Evolutionary conservation across 805 yeast species (phyloP).

Genomic region (Wickerhamiella nectarea): DNA sequence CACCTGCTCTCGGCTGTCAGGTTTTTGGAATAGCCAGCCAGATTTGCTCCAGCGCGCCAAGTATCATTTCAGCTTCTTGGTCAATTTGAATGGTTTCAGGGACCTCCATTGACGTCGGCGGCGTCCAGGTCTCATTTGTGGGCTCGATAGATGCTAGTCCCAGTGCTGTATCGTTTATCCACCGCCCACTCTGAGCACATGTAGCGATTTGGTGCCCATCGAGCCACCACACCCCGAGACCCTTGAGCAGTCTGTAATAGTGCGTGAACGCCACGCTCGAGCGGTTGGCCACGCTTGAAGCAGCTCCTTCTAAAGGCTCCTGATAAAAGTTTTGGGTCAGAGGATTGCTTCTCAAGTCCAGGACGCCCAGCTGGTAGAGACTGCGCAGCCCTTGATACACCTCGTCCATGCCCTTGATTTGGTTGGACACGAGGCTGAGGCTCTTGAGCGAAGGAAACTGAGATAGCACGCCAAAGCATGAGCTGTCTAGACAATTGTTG

Average conservation of each 20-base stretch:
- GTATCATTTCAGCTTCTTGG: no score
- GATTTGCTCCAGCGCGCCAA: no score
- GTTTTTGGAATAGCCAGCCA: no score
- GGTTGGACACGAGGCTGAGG: not conserved
- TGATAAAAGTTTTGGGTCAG: not conserved
- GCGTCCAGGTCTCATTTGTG: not conserved
- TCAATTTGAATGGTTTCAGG: no score
- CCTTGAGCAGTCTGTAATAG: not conserved
- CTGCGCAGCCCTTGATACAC: not conserved
- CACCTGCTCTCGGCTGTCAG: no score
- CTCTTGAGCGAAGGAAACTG: not conserved
- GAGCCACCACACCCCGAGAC: conserved; percentile 6
- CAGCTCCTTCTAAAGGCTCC: no score
- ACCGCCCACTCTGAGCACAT: not conserved
- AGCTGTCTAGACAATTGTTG: not conserved
- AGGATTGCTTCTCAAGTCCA: not conserved
- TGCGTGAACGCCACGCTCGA: not conserved
- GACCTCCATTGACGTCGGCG: no score
- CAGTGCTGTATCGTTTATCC: not conserved
- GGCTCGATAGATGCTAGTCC: not conserved
- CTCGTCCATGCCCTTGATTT: not conserved
- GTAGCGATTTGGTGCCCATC: not conserved
- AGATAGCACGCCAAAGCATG: not conserved
- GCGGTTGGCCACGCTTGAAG: not conserved
- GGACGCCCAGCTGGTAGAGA: not conserved